These are phyloP conservation scores for Auriscalpium orientale DNA, from an alignment of 768 basidiomycete genomes.

Conservation along the genomic window DNA sequence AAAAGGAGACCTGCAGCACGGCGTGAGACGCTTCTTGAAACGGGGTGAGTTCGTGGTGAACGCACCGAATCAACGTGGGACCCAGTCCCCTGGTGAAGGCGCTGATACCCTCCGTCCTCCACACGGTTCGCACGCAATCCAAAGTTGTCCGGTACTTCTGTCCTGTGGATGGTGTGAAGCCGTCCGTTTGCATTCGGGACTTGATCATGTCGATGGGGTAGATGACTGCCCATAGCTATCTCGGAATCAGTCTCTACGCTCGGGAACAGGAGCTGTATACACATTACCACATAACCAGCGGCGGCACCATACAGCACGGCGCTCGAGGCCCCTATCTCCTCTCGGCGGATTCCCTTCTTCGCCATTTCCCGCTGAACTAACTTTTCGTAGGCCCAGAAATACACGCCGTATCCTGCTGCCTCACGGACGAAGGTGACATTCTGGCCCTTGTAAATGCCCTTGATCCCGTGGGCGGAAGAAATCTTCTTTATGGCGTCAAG, in stretches of 20 bases:
- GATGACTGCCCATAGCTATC: constrained; percentile 81
- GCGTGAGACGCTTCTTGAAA: constrained; percentile 3
- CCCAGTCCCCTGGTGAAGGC: constrained; percentile 90
- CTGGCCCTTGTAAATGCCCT: constrained; percentile 91
- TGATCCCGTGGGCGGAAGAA: constrained; percentile 61
- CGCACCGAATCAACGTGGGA: constrained; percentile 85
- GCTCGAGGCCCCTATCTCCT: constrained; percentile 70
- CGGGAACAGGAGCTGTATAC: constrained; percentile 3
- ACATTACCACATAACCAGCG: constrained; percentile 77
- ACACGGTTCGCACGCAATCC: constrained; percentile 78
- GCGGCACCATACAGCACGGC: constrained; percentile 84
- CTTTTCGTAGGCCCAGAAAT: constrained; percentile 91
- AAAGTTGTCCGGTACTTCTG: constrained; percentile 78
- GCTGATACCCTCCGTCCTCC: constrained; percentile 71
- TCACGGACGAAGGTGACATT: constrained; percentile 81
- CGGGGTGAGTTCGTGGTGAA: constrained; percentile 11
- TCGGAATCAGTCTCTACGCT: constrained; percentile 4
- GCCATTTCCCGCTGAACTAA: constrained; percentile 81
- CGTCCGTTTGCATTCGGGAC: constrained; percentile 93
- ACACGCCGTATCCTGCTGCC: constrained; percentile 74
- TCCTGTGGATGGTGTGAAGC: constrained; percentile 64
- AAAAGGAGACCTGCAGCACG: constrained; percentile 67
- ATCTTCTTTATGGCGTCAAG: constrained; percentile 87
- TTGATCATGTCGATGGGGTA: constrained; percentile 97
- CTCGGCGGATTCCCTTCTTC: constrained; percentile 60